phyloP scores from a whole-genome alignment of 345 rosid species.

The Salix purpurea region DNA sequence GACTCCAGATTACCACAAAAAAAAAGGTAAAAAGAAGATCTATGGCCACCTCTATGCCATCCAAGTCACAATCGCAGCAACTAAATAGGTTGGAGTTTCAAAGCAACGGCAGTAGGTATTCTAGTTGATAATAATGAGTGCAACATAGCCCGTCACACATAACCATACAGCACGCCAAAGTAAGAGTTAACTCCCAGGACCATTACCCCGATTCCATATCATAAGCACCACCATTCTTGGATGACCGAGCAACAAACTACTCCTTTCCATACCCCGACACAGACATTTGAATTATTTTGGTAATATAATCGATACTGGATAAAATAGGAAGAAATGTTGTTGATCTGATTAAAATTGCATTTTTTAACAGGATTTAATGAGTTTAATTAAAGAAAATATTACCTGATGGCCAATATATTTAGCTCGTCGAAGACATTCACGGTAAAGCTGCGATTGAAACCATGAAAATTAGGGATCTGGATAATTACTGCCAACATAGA shows the following conservation, averaged over 20 bases:
- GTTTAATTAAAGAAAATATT: not conserved
- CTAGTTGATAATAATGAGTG: not conserved
- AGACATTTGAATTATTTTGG: no score
- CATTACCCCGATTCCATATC: not conserved
- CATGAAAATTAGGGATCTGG: not conserved
- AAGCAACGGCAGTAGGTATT: not conserved
- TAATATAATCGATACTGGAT: no score
- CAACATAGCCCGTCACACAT: not conserved
- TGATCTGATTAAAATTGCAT: not conserved
- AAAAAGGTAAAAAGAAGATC: not conserved
- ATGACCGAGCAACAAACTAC: not conserved
- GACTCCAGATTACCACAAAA: not conserved
- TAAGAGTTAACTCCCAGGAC: not conserved
- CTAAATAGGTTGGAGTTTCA: not conserved
- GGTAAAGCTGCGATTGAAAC: constrained; percentile 58
- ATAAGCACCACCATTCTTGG: not conserved
- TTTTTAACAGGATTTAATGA: not conserved
- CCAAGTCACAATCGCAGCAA: not conserved
- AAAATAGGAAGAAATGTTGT: not conserved
- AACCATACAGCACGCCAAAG: not conserved
- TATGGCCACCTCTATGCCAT: not conserved
- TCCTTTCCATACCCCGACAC: no score
- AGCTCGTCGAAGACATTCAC: constrained; percentile 95
- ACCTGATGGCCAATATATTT: constrained; percentile 79
- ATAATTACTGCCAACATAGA: not conserved